These are phyloP conservation scores for Arabidopsis suecica DNA, from an alignment of 345 rosid genomes.

Conservation along the genomic window DNA sequence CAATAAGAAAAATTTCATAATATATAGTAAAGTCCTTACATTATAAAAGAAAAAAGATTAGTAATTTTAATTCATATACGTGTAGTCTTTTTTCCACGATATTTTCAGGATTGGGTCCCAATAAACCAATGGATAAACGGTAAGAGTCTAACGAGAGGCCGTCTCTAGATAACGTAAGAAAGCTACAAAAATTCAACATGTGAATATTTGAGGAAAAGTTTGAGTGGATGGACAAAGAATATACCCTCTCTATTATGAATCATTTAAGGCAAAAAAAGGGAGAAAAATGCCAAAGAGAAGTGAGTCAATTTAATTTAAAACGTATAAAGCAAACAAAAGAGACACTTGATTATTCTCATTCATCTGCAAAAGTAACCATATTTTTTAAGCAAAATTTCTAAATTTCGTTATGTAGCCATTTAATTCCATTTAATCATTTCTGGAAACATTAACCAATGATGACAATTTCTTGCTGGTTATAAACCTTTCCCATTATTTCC, in stretches of 20 bases:
- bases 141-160: conserved; percentile 43
- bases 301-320: conserved; percentile 35
- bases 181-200: conserved; percentile 43
- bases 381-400: conserved; percentile 41
- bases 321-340: conserved; percentile 44
- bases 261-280: conserved; percentile 22
- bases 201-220: conserved; percentile 40
- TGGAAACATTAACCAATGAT: conserved; percentile 42
- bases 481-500: conserved; percentile 47
- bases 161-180: conserved; percentile 44
- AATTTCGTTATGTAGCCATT: conserved; percentile 32
- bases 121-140: conserved; percentile 35
- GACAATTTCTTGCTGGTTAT: conserved; percentile 46
- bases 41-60: neutral
- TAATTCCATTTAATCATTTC: conserved; percentile 33
- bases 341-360: conserved; percentile 45
- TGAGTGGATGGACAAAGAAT: conserved; percentile 44
- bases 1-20: neutral
- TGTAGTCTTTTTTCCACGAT: conserved; percentile 3
- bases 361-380: conserved; percentile 51
- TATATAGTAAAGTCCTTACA: neutral
- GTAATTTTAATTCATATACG: neutral
- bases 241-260: conserved; percentile 43
- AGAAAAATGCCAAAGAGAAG: conserved; percentile 42
- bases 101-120: conserved; percentile 25